These are phyloP conservation scores for Micromonas pusilla DNA, from an alignment of 139 green algal genomes.

Conservation along the genomic window DNA sequence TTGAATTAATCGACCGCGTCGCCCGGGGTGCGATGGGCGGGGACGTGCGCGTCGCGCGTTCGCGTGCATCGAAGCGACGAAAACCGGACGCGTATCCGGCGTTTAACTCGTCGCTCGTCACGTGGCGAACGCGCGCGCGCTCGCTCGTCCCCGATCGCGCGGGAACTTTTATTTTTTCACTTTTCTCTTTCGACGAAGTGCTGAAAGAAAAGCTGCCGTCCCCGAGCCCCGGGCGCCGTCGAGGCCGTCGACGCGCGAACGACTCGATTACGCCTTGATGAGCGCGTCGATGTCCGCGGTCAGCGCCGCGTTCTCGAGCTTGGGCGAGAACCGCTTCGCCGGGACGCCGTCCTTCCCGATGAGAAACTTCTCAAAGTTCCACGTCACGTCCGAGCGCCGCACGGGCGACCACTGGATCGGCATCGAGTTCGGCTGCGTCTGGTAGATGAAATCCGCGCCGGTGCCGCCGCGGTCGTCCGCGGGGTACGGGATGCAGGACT, in stretches of 20 bases:
- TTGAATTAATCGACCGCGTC: no score
- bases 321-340: slow-evolving; percentile 25
- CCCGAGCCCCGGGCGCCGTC: no score
- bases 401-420: slow-evolving; percentile 28
- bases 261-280: background rate
- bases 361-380: slow-evolving; percentile 37
- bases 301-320: slow-evolving; percentile 24
- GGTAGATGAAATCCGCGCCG: slow-evolving; percentile 20
- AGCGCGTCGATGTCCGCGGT: slow-evolving; percentile 25
- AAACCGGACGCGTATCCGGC: no score
- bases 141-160: no score
- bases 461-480: slow-evolving; percentile 15
- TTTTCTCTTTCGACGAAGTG: no score
- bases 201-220: no score
- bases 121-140: no score
- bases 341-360: slow-evolving; percentile 24
- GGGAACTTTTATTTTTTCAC: no score
- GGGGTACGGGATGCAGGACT: slow-evolving; percentile 4
- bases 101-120: no score
- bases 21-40: no score
- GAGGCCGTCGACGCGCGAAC: background rate
- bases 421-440: slow-evolving; percentile 17
- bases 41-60: no score
- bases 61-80: no score
- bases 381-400: slow-evolving; percentile 21